Base-by-base conservation (phyloP, 495 filamentous ascomycete species). In the Trypethelium eluteriae region DNA sequence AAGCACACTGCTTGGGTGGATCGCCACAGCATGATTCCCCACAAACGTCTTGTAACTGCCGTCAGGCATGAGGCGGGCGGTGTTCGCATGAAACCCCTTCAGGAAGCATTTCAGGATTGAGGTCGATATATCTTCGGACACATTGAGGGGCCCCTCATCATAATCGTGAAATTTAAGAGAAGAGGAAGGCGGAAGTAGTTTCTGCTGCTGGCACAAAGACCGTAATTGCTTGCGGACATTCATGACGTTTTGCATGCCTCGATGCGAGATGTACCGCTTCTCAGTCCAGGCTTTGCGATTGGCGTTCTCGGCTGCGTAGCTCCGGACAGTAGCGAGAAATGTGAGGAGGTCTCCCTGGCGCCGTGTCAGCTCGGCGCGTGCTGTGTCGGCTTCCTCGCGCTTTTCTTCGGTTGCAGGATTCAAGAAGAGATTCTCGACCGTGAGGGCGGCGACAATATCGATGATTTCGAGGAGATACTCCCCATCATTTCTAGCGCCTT, bases 281-380 rank as follows among this genome's bases (percentile, higher is more conserved):
- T 89, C 83, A 66, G 90, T 88, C 91, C 93, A 98, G 2, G 79
- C 81, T 56, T 84, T 83, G 2, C 92, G 83, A 74, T 97, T 85
- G 0, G 83, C 75, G 41, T 87, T 83, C 73, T 96, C 91, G 2
- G 85, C 81, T 0, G 89, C 81, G 75, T 94, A 98, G 10, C 82
- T 83, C 70, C 91, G 90, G 70, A 97, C 90, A 0, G 93, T 89
- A 0, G 86, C 85, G 1, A 99, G 79, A 71, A 93, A 84, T 1
- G 93, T 96, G 62, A 98, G 76, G 67, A 97, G 88, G 72, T 99
- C 95, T 32, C 95, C 95, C 75, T 96, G 89, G 56, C 92, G 80
- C 2, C 90, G 83, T 64, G 84, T 86, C 0, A 98, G 82, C 70
- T 92, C 88, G 34, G 83, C 85, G 18, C 92, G 83, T 7, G 85